Base-by-base conservation (phyloP, 805 yeast genomes). In the Komagataella pseudopastoris region DNA sequence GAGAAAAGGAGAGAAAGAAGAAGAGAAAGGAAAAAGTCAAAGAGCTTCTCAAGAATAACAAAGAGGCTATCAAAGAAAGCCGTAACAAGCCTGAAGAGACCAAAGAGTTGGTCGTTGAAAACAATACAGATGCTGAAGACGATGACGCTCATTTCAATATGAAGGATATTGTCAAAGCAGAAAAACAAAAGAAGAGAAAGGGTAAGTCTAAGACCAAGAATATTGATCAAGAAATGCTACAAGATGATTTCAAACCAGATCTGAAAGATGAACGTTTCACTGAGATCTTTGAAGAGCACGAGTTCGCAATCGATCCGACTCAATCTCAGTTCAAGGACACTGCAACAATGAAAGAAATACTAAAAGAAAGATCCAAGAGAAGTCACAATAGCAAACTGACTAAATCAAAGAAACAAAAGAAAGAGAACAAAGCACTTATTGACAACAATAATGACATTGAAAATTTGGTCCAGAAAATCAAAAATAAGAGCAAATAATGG, bases 231-330 rank as follows among this genome's bases (percentile, higher is more conserved):
- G 74, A 68, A 47, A 69, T 49, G 69, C 65, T 24, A 51, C 54
- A 66, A 44, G 54, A 48, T 2, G 61, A 58, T 46, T 83, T 86
- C 65, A 71, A 76, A 56, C 77, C 89, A 47, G 89, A 88, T 60
- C 77, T 87, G 60, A 71, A 72, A 46, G 99, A 93, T 72, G 81
- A 85, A 14, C 83, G 99, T 69, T 93, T 93, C 72, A 75, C 75
- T 48, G 95, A 85, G 56, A 72, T 89, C 56, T 88, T 83, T 61
- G 88, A 88, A 60, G 83, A 80, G 55, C 96, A 87, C 56, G 93
- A 85, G 55, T 93, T 80, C 67, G 96, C 96, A 10, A 89, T 95
- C 63, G 99, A 95, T 67, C 95, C 97, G 20, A 83, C 95, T 18
- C 81, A 76, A 61, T 85, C 95, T n/a, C 96, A 88, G 63, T 91